Conservation (phyloP, 345 rosid species). For the Streptanthus diversifolius region DNA sequence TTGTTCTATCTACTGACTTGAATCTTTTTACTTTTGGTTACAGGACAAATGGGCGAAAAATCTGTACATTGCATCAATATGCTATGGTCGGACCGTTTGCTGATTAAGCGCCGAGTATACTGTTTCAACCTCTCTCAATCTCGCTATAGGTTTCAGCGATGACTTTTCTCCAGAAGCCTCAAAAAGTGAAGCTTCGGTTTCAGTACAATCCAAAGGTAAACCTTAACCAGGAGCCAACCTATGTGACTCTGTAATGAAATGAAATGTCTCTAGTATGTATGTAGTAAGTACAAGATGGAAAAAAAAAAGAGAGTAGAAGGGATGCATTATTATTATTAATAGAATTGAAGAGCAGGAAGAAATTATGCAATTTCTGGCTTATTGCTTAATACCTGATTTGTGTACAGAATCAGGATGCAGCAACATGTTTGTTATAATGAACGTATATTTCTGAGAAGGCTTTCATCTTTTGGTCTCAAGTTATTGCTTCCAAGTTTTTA, state of each 20-base stretch:
- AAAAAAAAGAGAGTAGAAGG: conserved; percentile 2
- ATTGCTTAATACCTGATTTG: conserved; percentile 9
- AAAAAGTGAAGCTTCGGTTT: conserved; percentile 14
- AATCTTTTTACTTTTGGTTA: conserved; percentile 2
- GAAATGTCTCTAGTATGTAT: conserved; percentile 29
- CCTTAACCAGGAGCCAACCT: conserved; percentile 31
- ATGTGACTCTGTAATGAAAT: conserved; percentile 23
- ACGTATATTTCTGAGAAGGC: not conserved
- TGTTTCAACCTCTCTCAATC: not conserved
- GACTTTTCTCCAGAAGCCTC: conserved; percentile 6
- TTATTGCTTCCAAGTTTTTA: not conserved
- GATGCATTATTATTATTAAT: conserved; percentile 6
- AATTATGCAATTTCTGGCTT: conserved; percentile 16
- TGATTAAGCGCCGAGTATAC: conserved; percentile 34
- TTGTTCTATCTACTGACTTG: conserved; percentile 11
- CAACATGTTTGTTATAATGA: conserved; percentile 18
- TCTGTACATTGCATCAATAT: conserved; percentile 80
- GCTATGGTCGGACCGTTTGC: conserved; percentile 86
- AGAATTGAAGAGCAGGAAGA: conserved; percentile 12
- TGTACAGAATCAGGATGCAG: conserved; percentile 13
- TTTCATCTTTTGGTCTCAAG: not conserved
- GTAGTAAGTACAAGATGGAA: conserved; percentile 26
- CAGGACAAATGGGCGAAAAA: conserved; percentile 94
- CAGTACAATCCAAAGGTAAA: conserved; percentile 29
- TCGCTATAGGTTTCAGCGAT: conserved; percentile 15